phyloP scores from a whole-genome alignment of 2,329 filamentous ascomycete species.

The Colletotrichum magnum region DNA sequence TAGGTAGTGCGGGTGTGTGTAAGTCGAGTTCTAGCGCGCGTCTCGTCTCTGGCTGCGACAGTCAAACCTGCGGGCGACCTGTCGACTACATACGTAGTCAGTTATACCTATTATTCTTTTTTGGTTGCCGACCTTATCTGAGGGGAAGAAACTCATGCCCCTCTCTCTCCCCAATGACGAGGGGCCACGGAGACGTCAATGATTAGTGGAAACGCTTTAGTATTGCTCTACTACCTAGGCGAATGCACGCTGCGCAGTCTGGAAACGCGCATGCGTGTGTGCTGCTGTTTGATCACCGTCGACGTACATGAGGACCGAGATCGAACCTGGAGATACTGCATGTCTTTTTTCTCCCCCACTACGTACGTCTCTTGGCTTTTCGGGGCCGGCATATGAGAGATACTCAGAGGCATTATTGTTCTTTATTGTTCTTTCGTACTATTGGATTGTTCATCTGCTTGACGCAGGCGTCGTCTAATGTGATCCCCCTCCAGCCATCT shows the following conservation, averaged over 20 bases:
- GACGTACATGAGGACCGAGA: constrained; percentile 18
- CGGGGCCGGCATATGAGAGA: not conserved
- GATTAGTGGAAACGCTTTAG: not conserved
- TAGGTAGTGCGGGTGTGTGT: no score
- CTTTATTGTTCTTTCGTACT: not conserved
- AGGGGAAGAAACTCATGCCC: not conserved
- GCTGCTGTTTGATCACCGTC: constrained; percentile 27
- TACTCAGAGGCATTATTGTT: not conserved
- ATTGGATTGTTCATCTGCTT: no score
- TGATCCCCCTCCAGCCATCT: no score
- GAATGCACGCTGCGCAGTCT: constrained; percentile 2
- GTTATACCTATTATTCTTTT: not conserved
- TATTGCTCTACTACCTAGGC: no score
- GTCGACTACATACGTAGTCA: not conserved
- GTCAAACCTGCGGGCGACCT: constrained; percentile 8
- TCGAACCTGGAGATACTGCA: constrained; percentile 15
- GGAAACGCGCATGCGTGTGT: not conserved
- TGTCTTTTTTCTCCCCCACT: not conserved
- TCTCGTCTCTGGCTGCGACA: no score
- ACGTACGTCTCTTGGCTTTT: not conserved
- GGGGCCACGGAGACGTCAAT: constrained; percentile 9
- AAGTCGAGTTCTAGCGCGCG: not conserved
- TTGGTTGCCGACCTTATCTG: constrained; percentile 11
- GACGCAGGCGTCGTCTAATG: not conserved
- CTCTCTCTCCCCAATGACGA: constrained; percentile 16